Percentiles rank a stretch among this genome's conserved stretches.
Conservation (phyloP, 345 rosid genomes). For the Isatis tinctoria region DNA sequence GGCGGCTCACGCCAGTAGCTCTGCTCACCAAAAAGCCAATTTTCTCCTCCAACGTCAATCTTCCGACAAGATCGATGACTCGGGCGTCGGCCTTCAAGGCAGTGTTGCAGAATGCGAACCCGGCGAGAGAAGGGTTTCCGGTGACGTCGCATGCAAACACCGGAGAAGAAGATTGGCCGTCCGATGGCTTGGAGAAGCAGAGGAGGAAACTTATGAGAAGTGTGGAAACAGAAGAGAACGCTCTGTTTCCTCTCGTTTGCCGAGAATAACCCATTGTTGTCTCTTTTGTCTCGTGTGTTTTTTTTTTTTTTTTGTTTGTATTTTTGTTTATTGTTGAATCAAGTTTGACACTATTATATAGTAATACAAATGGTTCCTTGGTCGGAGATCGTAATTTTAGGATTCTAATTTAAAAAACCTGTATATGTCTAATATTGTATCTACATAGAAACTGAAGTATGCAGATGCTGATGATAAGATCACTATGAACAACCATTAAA, state of each 20-base stretch:
- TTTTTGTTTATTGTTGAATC: background rate
- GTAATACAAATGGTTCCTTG: background rate
- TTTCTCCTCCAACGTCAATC: conserved; percentile 63
- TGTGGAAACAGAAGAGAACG: conserved; percentile 26
- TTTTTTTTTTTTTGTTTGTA: background rate
- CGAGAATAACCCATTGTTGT: background rate
- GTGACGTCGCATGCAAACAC: conserved; percentile 66
- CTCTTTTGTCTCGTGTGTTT: background rate
- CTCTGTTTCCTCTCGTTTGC: conserved; percentile 2
- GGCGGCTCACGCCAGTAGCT: conserved; percentile 54
- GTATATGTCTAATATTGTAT: background rate
- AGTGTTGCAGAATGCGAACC: conserved; percentile 59
- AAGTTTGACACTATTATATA: background rate
- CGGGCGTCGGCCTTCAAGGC: conserved; percentile 39
- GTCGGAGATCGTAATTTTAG: background rate
- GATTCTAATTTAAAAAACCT: background rate
- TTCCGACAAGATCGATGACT: conserved; percentile 58
- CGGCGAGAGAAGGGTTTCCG: conserved; percentile 35
- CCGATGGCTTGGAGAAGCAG: conserved; percentile 1
- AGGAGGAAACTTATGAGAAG: conserved; percentile 30
- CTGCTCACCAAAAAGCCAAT: conserved; percentile 51
- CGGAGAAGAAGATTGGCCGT: conserved; percentile 41
- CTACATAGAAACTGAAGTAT: background rate
- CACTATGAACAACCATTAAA: no score
- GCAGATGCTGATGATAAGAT: background rate